These are phyloP conservation scores for Irpex sp. DNA, from an alignment of 1,284 basidiomycete species.

Conservation along the genomic window DNA sequence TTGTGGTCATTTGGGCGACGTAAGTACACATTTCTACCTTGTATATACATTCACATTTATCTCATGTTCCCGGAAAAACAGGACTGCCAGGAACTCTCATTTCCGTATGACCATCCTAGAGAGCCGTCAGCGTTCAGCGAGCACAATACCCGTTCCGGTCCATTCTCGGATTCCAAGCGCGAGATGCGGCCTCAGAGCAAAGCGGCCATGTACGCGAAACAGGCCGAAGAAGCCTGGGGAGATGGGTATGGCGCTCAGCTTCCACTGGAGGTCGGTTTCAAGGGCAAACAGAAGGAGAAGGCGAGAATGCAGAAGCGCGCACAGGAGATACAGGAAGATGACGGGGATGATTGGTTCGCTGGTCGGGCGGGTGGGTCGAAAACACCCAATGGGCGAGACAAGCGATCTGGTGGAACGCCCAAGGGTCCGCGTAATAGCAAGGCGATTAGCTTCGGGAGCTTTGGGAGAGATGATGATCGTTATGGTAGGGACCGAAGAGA, in stretches of 20 bases:
- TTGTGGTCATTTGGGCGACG: conserved; percentile 84
- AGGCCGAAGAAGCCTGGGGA: conserved; percentile 22
- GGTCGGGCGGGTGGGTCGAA: conserved; percentile 15
- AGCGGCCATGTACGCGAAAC: conserved; percentile 33
- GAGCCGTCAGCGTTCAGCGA: conserved; percentile 77
- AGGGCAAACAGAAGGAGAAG: conserved; percentile 56
- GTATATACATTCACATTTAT: not conserved
- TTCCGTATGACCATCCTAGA: conserved; percentile 43
- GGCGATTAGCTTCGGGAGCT: conserved; percentile 39
- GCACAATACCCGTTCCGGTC: conserved; percentile 67
- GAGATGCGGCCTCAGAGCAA: conserved; percentile 22
- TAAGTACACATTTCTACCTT: conserved; percentile 35
- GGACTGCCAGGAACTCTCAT: conserved; percentile 68
- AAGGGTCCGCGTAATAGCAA: conserved; percentile 21
- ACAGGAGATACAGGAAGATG: conserved; percentile 45
- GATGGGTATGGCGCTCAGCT: conserved; percentile 42
- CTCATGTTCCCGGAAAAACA: conserved; percentile 25
- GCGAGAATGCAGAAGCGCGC: conserved; percentile 51
- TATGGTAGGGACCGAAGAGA: conserved; percentile 10
- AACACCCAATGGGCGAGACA: conserved; percentile 4
- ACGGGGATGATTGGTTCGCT: conserved; percentile 63
- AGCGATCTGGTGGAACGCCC: conserved; percentile 11
- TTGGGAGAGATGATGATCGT: conserved; percentile 22
- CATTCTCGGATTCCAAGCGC: conserved; percentile 55
- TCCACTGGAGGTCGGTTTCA: conserved; percentile 62